Base-by-base conservation (phyloP, 2,329 filamentous ascomycete genomes). In the Penicillium sp. region DNA sequence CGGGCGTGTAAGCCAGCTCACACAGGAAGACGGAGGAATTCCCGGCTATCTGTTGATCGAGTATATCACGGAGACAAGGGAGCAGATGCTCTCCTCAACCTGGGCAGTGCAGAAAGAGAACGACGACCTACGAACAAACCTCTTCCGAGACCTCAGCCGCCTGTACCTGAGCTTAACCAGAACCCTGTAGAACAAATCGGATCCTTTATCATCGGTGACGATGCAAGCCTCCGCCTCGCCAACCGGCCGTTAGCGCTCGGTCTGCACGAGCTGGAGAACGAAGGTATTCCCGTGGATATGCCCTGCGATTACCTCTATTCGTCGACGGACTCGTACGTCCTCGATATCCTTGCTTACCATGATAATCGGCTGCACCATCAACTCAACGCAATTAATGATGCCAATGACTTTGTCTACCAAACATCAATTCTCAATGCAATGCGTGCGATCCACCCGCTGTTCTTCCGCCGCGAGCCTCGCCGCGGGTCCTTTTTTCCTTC, bases 131-230 rank as follows among this genome's bases (percentile, higher is more conserved):
- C 60, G 69, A 13, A 61, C 23, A 1, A 73, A 70, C 50, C 62
- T 73, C 9, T 72, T 70, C 50, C 60, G 35, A 13, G 48, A 30
- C 8, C 19, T 65, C 7, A 65, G 67, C 11, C 56, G 54, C 0
- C 69, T 72, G 45, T 58, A 70, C 1, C 30, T 72, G 5, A 60
- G 48, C 26, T 7, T 70, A 3, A 56, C 50, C 5, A 63, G 67
- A n/a, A 64, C 62, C 9, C 73, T 26, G 51, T 75, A 8, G 71
- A 70, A 6, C 65, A 67, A 9, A 78, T 79, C 55, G 75, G 75
- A 3, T 78, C 76, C 11, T 68, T 73, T 13, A 67, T 66, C 15
- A 67, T 79, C 8, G 64, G 76, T 50, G 52, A 70, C 3, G 35
- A 70, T 11, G 68, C 73, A 8, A 62, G 63, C 44, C 47, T 75